phyloP scores from a whole-genome alignment of 352 stramenopile genomes.

The Pythium vanterpoolii region DNA sequence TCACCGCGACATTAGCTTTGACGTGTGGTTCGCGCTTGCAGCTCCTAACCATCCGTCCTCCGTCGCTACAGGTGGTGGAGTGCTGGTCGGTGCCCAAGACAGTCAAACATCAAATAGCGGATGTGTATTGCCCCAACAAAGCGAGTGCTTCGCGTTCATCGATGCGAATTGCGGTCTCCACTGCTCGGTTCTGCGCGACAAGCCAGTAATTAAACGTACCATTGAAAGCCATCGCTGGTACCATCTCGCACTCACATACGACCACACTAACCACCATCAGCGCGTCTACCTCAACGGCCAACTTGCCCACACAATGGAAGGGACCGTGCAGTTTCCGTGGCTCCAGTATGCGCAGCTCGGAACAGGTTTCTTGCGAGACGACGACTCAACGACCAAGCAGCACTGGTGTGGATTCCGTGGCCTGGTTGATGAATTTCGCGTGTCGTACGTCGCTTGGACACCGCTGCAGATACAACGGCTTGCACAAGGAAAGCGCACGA shows the following conservation, averaged over 20 bases:
- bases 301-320: slow-evolving; percentile 27
- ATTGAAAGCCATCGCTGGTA: slow-evolving; percentile 43
- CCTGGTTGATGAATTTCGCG: slow-evolving; percentile 47
- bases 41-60: slow-evolving; percentile 1
- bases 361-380: slow-evolving; percentile 44
- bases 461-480: slow-evolving; percentile 1
- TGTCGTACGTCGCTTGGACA: slow-evolving; percentile 30
- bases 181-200: slow-evolving; percentile 34
- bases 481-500: not conserved
- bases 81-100: slow-evolving; percentile 31
- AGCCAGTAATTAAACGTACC: slow-evolving; percentile 1
- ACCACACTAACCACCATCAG: slow-evolving; percentile 24
- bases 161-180: slow-evolving; percentile 31
- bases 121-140: slow-evolving; percentile 24
- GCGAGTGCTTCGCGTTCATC: slow-evolving; percentile 35
- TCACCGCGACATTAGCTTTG: slow-evolving; percentile 24
- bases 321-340: slow-evolving; percentile 36
- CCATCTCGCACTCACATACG: slow-evolving; percentile 55
- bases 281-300: slow-evolving; percentile 53
- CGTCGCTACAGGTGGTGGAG: slow-evolving; percentile 5
- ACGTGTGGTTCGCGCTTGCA: slow-evolving; percentile 35
- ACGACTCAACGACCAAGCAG: slow-evolving; percentile 29
- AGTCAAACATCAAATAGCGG: slow-evolving; percentile 6
- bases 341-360: slow-evolving; percentile 50
- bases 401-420: slow-evolving; percentile 63